Base-by-base conservation (phyloP, 805 yeast species). In the Yarrowia phangngaensis region DNA sequence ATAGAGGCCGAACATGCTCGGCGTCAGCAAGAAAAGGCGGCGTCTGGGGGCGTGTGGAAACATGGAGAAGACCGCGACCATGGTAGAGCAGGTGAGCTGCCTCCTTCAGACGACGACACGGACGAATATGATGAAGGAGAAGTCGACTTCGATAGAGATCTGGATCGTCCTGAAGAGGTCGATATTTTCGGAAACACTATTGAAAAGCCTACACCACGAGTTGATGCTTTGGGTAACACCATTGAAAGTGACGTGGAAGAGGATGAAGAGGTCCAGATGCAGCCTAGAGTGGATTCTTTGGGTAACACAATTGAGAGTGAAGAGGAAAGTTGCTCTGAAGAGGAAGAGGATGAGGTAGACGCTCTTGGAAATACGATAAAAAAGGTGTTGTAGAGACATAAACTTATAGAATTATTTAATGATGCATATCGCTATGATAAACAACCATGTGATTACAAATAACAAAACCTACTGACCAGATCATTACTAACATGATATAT, bases 31-130 rank as follows among this genome's bases (percentile, higher is more conserved):
- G 72, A 3, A 69, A 68, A 16, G 73, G 65, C 8, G 78, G 69
- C 63, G 64, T 82, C 4, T 85, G 94, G 94, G 68, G 75, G 64
- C 74, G 78, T 68, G 95, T 95, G 0, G 84, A 84, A 57, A 80
- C 82, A 59, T 4, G 67, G 62, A 5, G 60, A 54, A 3, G 62
- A 59, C 8, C 59, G 55, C 15, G 64, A 54, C 5, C 60, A 53
- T 3, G 58, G 54, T 2, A 63, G 57, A 8, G 62, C 65, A 2
- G 60, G 60, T 16, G 56, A 40, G 35, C 55, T 55, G 20, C 57
- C 59, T n/a, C 59, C 61, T 9, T 51, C 58, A 4, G 60, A 56
- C 34, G 52, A 57, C 9, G 61, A 60, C n/a, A n/a, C n/a, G 15
- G 55, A 51, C 9, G 52, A 50, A 4, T 36, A 48, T 20, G 55